phyloP scores from a whole-genome alignment of 805 yeast species.

The Groenewaldozyma tartarivorans region DNA sequence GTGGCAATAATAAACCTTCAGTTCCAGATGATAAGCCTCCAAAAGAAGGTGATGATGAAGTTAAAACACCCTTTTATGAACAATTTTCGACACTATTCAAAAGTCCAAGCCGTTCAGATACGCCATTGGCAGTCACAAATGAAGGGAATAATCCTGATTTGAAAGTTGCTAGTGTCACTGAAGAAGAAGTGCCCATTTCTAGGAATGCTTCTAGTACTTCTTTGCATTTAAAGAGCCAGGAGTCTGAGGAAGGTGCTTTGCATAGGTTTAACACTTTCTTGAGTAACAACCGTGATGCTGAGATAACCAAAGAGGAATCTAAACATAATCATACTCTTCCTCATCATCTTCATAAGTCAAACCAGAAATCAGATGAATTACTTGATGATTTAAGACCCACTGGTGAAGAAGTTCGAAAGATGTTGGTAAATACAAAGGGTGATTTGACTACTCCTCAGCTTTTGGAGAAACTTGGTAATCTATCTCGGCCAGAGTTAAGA shows the following conservation, averaged over 20 bases:
- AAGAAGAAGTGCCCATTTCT: background rate
- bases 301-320: no score
- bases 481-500: conserved; percentile 12
- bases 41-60: conserved; percentile 8
- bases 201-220: conserved; percentile 23
- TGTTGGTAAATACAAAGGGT: conserved; percentile 19
- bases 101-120: no score
- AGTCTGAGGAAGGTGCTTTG: conserved; percentile 86
- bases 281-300: conserved; percentile 23
- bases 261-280: conserved; percentile 80
- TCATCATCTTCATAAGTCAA: background rate
- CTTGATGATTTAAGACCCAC: conserved; percentile 26
- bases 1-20: background rate
- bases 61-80: background rate
- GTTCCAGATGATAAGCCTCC: background rate
- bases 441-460: conserved; percentile 11
- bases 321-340: background rate
- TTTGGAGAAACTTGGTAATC: conserved; percentile 12
- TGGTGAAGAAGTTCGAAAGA: conserved; percentile 40
- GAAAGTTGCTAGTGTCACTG: background rate
- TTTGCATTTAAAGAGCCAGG: conserved; percentile 63
- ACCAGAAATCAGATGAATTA: conserved; percentile 3
- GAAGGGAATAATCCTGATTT: background rate
- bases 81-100: background rate
- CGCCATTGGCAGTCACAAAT: background rate